Evolutionary conservation across 2,329 filamentous ascomycete genomes (phyloP), one percentile per base, ranked within the genome.

Genomic region (Huntiella bhutanensis): DNA sequence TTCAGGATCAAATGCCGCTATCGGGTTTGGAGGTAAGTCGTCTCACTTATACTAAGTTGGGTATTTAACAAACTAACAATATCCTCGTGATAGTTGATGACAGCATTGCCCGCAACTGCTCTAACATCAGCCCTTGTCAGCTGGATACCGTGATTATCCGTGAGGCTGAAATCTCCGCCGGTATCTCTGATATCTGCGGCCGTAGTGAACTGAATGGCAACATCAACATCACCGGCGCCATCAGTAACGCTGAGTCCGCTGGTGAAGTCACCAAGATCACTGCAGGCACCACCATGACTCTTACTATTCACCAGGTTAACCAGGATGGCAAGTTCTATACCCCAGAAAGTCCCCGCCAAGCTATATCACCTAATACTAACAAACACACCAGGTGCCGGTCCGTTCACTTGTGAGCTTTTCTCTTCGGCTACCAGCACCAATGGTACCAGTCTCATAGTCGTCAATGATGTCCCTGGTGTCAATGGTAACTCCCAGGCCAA

Each of bases 111-210:
- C 68, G 76, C 51, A 75, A 78, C 57, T 77, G 75, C 57, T 77
- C 72, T 12, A 63, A 63, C 47, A 75, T 77, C 61, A 73, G 67
- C 56, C 75, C 75, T n/a, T 80, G 77, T 63, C 75, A 80, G 55
- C 71, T 75, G 51, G 76, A 80, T 49, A 65, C 73, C 5, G 77
- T 74, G 46, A 68, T 77, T 55, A 80, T 80, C 59, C 66, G 68
- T 43, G 71, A 75, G 46, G 67, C 66, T 12, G 65, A 74, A 61
- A 67, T 73, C 53, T 51, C 53, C 7, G 59, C 62, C 44, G 71
- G 71, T 53, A 57, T 69, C 8, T 71, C 72, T 43, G 74, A 73
- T 52, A 65, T 70, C 49, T 80, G 77, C 55, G 77, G 77, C 38
- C 68, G 75, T 51, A 81, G 75, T 5, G 65, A 77, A 55, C 56